Percentiles rank a stretch among this genome's conserved stretches.
Evolutionary conservation across 768 basidiomycete species (phyloP).

Genomic region (Trametes gibbosa): DNA sequence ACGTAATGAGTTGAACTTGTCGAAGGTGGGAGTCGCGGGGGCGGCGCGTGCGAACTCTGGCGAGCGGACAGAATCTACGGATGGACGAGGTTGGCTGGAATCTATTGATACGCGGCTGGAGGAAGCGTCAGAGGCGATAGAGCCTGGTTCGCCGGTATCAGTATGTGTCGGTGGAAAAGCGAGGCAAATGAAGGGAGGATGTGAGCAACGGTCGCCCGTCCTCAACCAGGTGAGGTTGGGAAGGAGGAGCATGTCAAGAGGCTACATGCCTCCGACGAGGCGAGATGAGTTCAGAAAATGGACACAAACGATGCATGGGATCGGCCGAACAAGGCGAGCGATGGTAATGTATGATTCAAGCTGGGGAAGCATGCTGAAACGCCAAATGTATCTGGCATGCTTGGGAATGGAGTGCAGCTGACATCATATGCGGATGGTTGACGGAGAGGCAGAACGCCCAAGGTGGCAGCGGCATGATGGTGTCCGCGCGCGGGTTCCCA

Average conservation of each 20-base stretch:
- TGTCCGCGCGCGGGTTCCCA: background rate
- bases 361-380: background rate
- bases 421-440: background rate
- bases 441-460: background rate
- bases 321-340: background rate
- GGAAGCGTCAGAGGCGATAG: constrained; percentile 24
- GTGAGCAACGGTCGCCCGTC: background rate
- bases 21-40: constrained; percentile 37
- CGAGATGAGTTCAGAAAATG: background rate
- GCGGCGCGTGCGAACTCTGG: constrained; percentile 24
- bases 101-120: constrained; percentile 30
- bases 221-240: constrained; percentile 8
- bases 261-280: background rate
- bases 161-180: constrained; percentile 27
- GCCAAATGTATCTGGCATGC: background rate
- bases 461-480: background rate
- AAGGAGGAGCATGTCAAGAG: background rate
- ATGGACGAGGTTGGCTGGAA: constrained; percentile 22
- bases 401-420: background rate
- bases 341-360: background rate
- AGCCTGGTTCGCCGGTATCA: constrained; percentile 20
- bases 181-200: background rate
- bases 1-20: constrained; percentile 52
- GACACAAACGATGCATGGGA: background rate
- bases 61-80: constrained; percentile 26